Evolutionary conservation across 371 early-diverging fungal species (phyloP), one percentile per base, ranked within the genome.

Genomic region (Basidiobolus heterosporus): DNA sequence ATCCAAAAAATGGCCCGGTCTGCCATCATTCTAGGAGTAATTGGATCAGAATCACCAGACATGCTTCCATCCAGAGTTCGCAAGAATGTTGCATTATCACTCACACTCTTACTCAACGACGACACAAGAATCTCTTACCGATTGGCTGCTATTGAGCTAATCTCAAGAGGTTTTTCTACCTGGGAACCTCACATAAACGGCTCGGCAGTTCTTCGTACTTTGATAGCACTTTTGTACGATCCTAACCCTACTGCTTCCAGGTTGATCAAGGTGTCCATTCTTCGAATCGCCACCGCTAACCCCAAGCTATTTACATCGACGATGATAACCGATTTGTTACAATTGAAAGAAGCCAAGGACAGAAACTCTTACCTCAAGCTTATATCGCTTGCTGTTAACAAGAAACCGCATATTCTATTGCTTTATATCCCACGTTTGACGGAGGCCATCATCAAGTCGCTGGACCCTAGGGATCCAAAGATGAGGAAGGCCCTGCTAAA

Each of bases 141-240:
- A 14, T 59, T 76, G 22, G 56, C 78, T 0, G 82, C 87, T 1
- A 74, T 86, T 50, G 88, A 88, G 47, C 48, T 90, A 3, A 51
- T 88, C 4, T 79, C 83, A 2, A 70, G 74, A 47, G 90, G 87
- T 0, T 88, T 85, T 53, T 48, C 69, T 18, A 67, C 70, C 0
- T 88, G 87, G 87, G 86, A 88, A 44, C 70, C 78, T 0, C 80
- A 78, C 50, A 61, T 86, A 37, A 78, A 85, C 50, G 76, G 78
- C 0, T 62, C 81, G 2, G 71, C 70, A 2, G 73, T 87, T 2
- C 55, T 90, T 2, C 65, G 79, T 0, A 73, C 75, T 0, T 49
- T 90, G 1, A 77, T 86, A 46, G 48, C 55, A 2, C 67, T 80
- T 55, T 67, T 68, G 35, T 30, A 48, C 1, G 59, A 55, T 5